Evolutionary conservation across 2,329 filamentous ascomycete species (phyloP).

Genomic region (Fusarium foetens): DNA sequence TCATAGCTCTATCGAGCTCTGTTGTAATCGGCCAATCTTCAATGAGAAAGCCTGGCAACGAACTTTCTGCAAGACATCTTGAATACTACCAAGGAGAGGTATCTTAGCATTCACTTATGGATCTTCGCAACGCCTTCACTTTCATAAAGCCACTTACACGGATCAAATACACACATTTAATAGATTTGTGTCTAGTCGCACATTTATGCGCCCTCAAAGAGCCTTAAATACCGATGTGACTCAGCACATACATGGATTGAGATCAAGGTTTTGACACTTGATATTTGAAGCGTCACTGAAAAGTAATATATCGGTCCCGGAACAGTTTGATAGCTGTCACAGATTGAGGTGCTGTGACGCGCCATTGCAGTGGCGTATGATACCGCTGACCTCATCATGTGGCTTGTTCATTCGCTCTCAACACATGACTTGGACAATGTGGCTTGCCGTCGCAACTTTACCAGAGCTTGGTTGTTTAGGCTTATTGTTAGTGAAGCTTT

Average conservation of each 20-base stretch:
- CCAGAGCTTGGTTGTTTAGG: background rate
- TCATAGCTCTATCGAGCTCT: background rate
- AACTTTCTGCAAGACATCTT: too few relatives aligned
- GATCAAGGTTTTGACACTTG: background rate
- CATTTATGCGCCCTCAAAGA: background rate
- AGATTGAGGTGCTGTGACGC: slow-evolving; percentile 10
- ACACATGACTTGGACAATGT: slow-evolving; percentile 26
- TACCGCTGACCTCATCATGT: slow-evolving; percentile 36
- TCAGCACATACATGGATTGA: background rate
- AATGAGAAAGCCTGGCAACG: background rate
- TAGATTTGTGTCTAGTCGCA: background rate
- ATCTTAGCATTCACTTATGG: background rate
- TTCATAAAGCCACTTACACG: background rate
- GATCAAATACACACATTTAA: background rate
- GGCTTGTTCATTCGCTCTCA: slow-evolving; percentile 11
- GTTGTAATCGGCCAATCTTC: background rate
- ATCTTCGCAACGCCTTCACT: background rate
- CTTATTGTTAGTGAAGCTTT: background rate
- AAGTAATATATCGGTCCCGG: background rate
- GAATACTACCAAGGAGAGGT: too few relatives aligned
- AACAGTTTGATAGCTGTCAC: slow-evolving; percentile 1
- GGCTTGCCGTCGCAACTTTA: slow-evolving; percentile 5
- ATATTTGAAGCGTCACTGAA: slow-evolving; percentile 50
- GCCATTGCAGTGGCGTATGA: slow-evolving; percentile 4
- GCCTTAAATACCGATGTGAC: too few relatives aligned